Evolutionary conservation across 805 yeast genomes (phyloP), one percentile per base, ranked within the genome.

Genomic region (Monosporozyma servazzii): DNA sequence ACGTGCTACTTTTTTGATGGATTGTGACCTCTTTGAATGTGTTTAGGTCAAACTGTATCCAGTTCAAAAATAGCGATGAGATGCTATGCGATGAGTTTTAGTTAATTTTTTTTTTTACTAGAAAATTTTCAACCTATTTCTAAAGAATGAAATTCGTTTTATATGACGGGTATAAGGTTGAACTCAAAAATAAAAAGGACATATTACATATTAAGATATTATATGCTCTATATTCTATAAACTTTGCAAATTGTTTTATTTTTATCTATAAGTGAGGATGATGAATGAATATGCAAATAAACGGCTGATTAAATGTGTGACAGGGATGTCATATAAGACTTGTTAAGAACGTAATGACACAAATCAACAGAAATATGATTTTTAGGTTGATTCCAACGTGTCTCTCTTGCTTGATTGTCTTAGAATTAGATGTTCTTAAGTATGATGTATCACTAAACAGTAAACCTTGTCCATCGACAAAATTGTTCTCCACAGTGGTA

Each of bases 11-110:
- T 15, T n/a, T 5, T 21, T 37, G 39, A 7, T 15, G 17, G 37
- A 33, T 33, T 15, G 17, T 4, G 11, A n/a, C 17, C 37, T 33
- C 37, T 21, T 17, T 13, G 10, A 43, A 25, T 43, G 18, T 3
- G 31, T 25, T 40, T 21, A 18, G 13, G 11, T 20, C 25, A 10
- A 18, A 23, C 13, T 23, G 25, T 17, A 21, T 7, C 10, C 25
- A 40, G 3, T 23, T 17, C 23, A 9, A 10, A 21, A 41, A 21
- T 21, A 52, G 61, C 50, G 62, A 58, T 61, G 65, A 59, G 65
- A 56, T 61, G 64, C 55, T 58, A 47, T 50, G 45, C 17, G 51
- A 56, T 42, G 44, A 45, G 20, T 18, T 37, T 20, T 10, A 40
- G 25, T 47, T 47, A 29, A 42, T 42, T 17, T 39, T 25, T 40